A percentile compares a stretch with the other conserved stretches of the same genome.
phyloP scores from a whole-genome alignment of 176 grass and related monocot genomes.

The Alopecurus myosuroides region DNA sequence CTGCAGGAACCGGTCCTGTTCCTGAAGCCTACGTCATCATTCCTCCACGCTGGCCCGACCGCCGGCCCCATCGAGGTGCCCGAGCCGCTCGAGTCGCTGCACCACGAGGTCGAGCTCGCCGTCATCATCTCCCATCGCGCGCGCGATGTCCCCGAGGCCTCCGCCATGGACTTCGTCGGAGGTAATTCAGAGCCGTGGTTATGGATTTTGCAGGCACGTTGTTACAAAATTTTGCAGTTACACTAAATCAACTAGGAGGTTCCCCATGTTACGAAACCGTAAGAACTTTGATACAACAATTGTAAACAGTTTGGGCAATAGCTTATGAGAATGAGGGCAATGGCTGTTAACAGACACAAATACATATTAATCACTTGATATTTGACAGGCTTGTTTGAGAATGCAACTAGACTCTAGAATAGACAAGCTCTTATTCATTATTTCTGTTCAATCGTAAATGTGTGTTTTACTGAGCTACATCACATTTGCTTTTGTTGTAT shows the following conservation, averaged over 20 bases:
- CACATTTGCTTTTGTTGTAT: not conserved
- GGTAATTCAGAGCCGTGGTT: conserved; percentile 39
- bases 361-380: not conserved
- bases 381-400: conserved; percentile 2
- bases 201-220: no score
- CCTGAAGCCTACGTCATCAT: conserved; percentile 90
- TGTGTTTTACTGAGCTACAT: not conserved
- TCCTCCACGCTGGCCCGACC: conserved; percentile 54
- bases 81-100: conserved; percentile 66
- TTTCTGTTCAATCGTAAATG: not conserved
- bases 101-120: conserved; percentile 94
- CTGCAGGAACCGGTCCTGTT: conserved; percentile 83
- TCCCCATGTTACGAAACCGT: not conserved
- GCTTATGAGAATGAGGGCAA: not conserved
- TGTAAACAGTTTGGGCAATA: not conserved
- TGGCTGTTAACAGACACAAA: not conserved
- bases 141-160: conserved; percentile 50
- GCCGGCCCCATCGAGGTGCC: conserved; percentile 72
- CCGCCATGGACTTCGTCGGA: conserved; percentile 90
- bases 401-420: not conserved
- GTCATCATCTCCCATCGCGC: conserved; percentile 67
- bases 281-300: not conserved
- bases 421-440: not conserved
- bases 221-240: no score
- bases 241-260: not conserved